A percentile compares a stretch with the other conserved stretches of the same genome.
These are phyloP conservation scores for Lipomyces yamadae DNA, from an alignment of 805 yeast genomes.

Conservation along the genomic window DNA sequence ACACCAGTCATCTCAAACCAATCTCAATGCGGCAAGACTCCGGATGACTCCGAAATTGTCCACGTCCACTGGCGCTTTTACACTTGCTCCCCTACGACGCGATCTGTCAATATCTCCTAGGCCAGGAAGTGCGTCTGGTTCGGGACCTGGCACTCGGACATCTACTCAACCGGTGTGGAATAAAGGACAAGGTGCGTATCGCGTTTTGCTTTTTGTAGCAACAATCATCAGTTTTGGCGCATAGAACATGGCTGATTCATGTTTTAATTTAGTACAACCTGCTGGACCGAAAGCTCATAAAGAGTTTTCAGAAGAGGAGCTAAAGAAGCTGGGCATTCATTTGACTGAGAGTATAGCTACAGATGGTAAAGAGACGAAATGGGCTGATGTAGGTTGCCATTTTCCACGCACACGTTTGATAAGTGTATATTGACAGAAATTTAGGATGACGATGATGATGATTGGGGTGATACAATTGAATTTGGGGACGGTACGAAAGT, in stretches of 20 bases:
- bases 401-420: background rate
- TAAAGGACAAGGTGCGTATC: constrained; percentile 24
- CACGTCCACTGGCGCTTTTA: constrained; percentile 26
- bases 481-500: constrained; percentile 41
- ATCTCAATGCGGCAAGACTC: constrained; percentile 22
- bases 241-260: background rate
- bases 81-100: constrained; percentile 35
- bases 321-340: constrained; percentile 45
- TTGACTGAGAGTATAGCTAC: constrained; percentile 44
- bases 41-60: constrained; percentile 29
- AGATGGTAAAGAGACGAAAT: constrained; percentile 42
- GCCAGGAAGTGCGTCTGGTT: constrained; percentile 30
- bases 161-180: constrained; percentile 27
- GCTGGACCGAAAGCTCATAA: constrained; percentile 13
- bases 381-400: constrained; percentile 43
- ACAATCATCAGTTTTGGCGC: background rate
- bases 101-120: constrained; percentile 34
- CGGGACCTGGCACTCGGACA: constrained; percentile 14
- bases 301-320: constrained; percentile 45
- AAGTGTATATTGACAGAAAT: background rate
- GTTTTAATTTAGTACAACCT: background rate
- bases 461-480: constrained; percentile 41
- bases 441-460: constrained; percentile 49
- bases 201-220: no score
- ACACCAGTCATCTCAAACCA: constrained; percentile 8